Evolutionary conservation across 2,329 filamentous ascomycete species (phyloP).

Genomic region (Cercospora zeae-maydis): DNA sequence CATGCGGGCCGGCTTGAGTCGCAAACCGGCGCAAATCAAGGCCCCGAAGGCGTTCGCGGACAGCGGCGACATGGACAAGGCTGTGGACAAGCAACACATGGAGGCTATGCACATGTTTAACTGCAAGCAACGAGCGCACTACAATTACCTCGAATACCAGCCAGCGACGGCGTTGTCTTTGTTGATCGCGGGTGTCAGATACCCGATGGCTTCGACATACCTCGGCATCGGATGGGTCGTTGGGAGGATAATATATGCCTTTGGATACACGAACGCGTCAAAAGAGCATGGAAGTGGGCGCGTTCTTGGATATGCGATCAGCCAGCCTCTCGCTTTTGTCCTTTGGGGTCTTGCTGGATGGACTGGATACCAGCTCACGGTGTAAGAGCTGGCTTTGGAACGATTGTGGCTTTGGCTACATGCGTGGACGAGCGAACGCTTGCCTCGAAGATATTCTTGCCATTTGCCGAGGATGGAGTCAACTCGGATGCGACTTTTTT

Average conservation of each 20-base stretch:
- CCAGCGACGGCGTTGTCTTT: constrained; percentile 50
- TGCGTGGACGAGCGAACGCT: neutral
- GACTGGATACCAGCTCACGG: constrained; percentile 31
- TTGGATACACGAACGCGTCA: constrained; percentile 44
- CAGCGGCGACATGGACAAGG: constrained; percentile 49
- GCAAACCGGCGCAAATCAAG: constrained; percentile 51
- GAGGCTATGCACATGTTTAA: constrained; percentile 47
- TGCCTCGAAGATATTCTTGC: neutral
- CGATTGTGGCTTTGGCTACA: constrained; percentile 1
- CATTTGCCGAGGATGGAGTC: neutral
- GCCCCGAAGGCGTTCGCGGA: constrained; percentile 61
- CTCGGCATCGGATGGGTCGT: constrained; percentile 52
- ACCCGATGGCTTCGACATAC: constrained; percentile 47
- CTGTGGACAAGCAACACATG: constrained; percentile 40
- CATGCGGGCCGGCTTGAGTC: constrained; percentile 43
- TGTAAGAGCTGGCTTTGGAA: constrained; percentile 13
- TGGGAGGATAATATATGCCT: constrained; percentile 48
- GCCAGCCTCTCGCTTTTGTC: constrained; percentile 24
- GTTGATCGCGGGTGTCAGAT: constrained; percentile 54
- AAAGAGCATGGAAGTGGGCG: constrained; percentile 43
- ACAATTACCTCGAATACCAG: constrained; percentile 60
- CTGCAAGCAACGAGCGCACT: constrained; percentile 51
- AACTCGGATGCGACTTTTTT: neutral
- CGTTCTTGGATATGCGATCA: constrained; percentile 32
- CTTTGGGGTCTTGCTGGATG: constrained; percentile 32